Evolutionary conservation across 2,329 filamentous ascomycete species (phyloP), one percentile per base, ranked within the genome.

Genomic region (Phyllosticta paracitricarpa): DNA sequence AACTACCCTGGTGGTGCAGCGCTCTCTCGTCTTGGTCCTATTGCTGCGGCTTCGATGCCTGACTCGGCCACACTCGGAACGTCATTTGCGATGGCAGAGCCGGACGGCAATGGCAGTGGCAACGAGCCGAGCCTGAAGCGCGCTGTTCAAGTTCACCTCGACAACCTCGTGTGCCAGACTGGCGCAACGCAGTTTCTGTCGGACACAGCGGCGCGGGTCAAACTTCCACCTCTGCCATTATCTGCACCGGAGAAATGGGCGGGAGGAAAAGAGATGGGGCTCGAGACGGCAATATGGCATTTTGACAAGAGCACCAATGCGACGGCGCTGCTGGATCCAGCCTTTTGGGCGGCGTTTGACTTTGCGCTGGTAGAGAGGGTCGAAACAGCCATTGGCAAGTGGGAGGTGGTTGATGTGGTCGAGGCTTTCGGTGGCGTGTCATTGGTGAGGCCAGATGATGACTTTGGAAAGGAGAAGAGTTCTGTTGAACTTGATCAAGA

Each of bases 1-100:
- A 99, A 97, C 76, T 99, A 99, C 70, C 94, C 94, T 1, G 94
- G 94, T 56, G 94, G 90, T 24, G 84, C 89, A 63, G 94, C 92
- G 2, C 79, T 97, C 9, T 68, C 69, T 25, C 66, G 69, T 10
- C 72, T 81, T 1, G 77, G 80, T 63, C 62, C 65, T 25, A 52
- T 68, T 8, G 64, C 68, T 12, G 22, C 64, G 0, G 64, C 72
- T 57, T 58, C 63, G 63, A 63, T 68, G 12, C 61, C 55, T n/a
- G n/a, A 53, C 25, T 17, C 28, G 26, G 65, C n/a, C 65, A 69
- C 48, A 63, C 40, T 48, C 14, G 40, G 40, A 3, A 48, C 40
- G n/a, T 48, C 40, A 48, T 48, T 48, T 48, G 40, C 40, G 40
- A 48, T 48, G 3, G 40, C 40, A 17, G 40, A 48, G 40, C 68